Evolutionary conservation across 2,329 filamentous ascomycete genomes (phyloP).

Genomic region (Aspergillus tanneri): DNA sequence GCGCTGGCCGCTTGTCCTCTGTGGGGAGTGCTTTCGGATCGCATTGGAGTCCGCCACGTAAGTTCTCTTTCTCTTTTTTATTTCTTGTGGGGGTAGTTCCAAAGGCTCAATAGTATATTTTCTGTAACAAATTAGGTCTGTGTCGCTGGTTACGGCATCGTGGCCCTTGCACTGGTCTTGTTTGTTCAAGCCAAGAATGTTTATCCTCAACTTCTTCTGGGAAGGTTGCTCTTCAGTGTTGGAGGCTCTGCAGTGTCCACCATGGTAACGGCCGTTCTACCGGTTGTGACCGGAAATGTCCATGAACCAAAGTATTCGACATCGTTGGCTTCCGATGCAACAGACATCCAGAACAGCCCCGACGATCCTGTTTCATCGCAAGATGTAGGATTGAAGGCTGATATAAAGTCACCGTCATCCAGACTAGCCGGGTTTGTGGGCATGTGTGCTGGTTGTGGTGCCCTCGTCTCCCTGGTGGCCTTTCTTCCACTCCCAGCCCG

Average conservation of each 20-base stretch:
- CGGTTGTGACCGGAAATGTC: constrained; percentile 58
- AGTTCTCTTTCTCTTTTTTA: constrained; percentile 18
- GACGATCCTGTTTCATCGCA: constrained; percentile 11
- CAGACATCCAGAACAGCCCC: constrained; percentile 52
- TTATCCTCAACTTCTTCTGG: constrained; percentile 83
- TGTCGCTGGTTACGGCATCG: constrained; percentile 76
- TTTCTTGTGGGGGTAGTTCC: constrained; percentile 7
- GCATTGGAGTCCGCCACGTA: constrained; percentile 49
- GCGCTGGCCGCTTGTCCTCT: constrained; percentile 50
- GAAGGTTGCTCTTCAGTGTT: constrained; percentile 81
- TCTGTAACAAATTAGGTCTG: constrained; percentile 40
- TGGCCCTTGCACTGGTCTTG: constrained; percentile 71
- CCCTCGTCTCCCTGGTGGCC: constrained; percentile 74
- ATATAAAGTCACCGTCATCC: constrained; percentile 49
- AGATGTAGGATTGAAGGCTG: constrained; percentile 10
- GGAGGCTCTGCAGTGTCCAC: constrained; percentile 93
- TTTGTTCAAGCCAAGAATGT: constrained; percentile 85
- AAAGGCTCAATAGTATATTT: neutral
- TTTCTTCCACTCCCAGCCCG: constrained; percentile 85
- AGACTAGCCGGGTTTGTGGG: constrained; percentile 86
- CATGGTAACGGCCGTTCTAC: constrained; percentile 95
- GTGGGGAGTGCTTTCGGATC: constrained; percentile 52
- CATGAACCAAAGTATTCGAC: constrained; percentile 18
- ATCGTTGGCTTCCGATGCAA: constrained; percentile 52
- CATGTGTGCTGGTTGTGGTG: constrained; percentile 87